A percentile compares a stretch with the other conserved stretches of the same genome.
These are phyloP conservation scores for Podospora pseudopauciseta DNA, from an alignment of 495 filamentous ascomycete genomes.

Conservation along the genomic window DNA sequence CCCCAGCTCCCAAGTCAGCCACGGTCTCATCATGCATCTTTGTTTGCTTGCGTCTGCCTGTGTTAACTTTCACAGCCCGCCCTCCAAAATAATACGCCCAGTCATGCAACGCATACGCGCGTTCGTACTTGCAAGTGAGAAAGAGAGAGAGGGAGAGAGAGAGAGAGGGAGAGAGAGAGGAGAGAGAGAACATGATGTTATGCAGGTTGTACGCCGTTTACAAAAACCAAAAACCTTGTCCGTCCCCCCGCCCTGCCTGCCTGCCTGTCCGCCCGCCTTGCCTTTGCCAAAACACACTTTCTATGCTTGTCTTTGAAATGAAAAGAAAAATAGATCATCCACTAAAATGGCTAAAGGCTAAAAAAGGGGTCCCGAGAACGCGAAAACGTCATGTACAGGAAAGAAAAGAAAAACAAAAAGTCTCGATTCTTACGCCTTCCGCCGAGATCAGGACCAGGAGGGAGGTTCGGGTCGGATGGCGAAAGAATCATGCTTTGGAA, in stretches of 20 bases:
- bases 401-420: constrained; percentile 11
- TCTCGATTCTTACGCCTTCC: background rate
- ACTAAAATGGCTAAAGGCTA: constrained; percentile 19
- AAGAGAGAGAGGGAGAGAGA: background rate
- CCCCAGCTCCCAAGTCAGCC: background rate
- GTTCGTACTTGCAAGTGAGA: constrained; percentile 13
- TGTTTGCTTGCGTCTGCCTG: background rate
- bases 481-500: constrained; percentile 1
- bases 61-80: background rate
- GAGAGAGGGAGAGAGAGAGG: background rate
- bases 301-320: constrained; percentile 16
- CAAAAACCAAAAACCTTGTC: constrained; percentile 12
- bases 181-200: constrained; percentile 8
- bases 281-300: constrained; percentile 13
- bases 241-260: constrained; percentile 4
- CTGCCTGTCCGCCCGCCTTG: background rate
- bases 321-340: constrained; percentile 17
- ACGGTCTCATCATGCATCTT: background rate
- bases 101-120: constrained; percentile 17
- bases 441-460: background rate
- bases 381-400: constrained; percentile 16
- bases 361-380: constrained; percentile 5
- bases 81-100: constrained; percentile 18
- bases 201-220: constrained; percentile 18
- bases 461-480: background rate